A percentile compares a stretch with the other conserved stretches of the same genome.
Conservation (phyloP, 495 filamentous ascomycete species). For the Neurospora sp. region DNA sequence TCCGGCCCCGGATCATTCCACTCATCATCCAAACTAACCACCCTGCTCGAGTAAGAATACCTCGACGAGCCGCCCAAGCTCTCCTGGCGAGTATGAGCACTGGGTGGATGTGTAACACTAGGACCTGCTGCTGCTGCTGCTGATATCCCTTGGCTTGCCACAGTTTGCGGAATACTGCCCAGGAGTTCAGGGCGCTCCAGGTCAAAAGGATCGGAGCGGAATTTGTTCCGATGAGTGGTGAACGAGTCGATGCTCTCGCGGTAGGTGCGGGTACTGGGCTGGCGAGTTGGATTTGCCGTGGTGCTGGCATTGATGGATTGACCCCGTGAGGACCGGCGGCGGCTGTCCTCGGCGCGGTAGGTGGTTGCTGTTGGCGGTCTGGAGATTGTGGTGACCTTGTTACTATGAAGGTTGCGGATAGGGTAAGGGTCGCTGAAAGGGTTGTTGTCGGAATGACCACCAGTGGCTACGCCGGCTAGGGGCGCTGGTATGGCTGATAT, state of each 20-base stretch:
- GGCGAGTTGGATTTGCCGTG: conserved; percentile 3
- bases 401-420: not conserved
- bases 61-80: conserved; percentile 5
- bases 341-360: conserved; percentile 5
- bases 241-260: conserved; percentile 26
- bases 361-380: conserved; percentile 11
- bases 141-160: conserved; percentile 1
- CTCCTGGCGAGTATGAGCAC: conserved; percentile 4
- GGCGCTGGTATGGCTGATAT: conserved; percentile 28
- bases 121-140: conserved; percentile 1
- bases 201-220: conserved; percentile 59
- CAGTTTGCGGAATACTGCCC: conserved; percentile 2
- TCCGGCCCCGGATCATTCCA: conserved; percentile 47
- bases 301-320: conserved; percentile 25
- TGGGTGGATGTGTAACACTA: not conserved
- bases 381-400: not conserved
- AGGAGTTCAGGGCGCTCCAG: conserved; percentile 45
- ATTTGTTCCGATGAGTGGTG: conserved; percentile 33
- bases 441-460: conserved; percentile 22
- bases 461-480: conserved; percentile 19
- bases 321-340: conserved; percentile 34
- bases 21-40: conserved; percentile 25
- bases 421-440: conserved; percentile 36
- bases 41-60: conserved; percentile 37
- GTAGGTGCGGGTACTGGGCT: conserved; percentile 18